Evolutionary conservation across 1,284 basidiomycete genomes (phyloP).

Genomic region (Farysia itapuensis): DNA sequence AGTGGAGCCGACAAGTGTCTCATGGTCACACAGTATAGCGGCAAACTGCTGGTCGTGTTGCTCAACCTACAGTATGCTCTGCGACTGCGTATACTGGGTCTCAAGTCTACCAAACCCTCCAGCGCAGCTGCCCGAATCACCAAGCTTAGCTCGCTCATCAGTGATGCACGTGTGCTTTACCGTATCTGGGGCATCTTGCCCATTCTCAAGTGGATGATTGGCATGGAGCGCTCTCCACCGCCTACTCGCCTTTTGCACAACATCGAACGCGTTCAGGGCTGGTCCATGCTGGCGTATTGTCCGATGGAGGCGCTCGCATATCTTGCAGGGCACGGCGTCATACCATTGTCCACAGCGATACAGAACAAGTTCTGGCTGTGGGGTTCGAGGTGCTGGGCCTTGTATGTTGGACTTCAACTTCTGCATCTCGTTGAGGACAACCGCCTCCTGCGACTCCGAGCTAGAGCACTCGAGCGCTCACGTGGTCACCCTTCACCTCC

Average conservation of each 20-base stretch:
- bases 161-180: constrained; percentile 52
- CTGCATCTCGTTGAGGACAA: constrained; percentile 58
- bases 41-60: constrained; percentile 50
- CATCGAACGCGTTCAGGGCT: constrained; percentile 58
- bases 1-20: constrained; percentile 56
- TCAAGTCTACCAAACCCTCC: constrained; percentile 29
- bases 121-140: constrained; percentile 32
- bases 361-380: constrained; percentile 50
- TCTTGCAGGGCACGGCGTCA: constrained; percentile 51
- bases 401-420: constrained; percentile 57
- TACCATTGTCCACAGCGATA: constrained; percentile 37
- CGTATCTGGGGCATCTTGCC: constrained; percentile 59
- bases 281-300: constrained; percentile 58
- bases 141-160: constrained; percentile 41
- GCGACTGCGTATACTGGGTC: constrained; percentile 39
- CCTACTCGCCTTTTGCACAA: constrained; percentile 51
- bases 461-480: constrained; percentile 51
- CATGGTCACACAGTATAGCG: constrained; percentile 57
- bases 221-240: constrained; percentile 49
- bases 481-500: constrained; percentile 51
- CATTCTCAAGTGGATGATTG: constrained; percentile 58
- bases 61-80: constrained; percentile 49
- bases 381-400: constrained; percentile 52
- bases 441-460: constrained; percentile 52
- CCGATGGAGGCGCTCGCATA: constrained; percentile 58